Conservation (phyloP, 768 basidiomycete species). For the Tephrocybe sp. region DNA sequence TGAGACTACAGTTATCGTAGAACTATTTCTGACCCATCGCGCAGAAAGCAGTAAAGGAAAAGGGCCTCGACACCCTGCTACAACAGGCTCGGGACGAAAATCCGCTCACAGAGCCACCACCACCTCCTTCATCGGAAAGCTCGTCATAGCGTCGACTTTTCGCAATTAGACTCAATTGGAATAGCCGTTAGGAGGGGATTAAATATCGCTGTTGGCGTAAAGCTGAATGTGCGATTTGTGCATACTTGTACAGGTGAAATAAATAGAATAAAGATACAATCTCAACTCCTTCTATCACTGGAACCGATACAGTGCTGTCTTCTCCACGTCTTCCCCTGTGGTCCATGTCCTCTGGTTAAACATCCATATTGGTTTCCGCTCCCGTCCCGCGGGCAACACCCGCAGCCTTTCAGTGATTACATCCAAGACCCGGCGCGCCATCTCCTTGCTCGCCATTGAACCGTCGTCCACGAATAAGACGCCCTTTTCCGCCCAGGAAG, state of each 20-base stretch:
- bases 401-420: conserved; percentile 8
- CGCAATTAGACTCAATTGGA: too few relatives aligned
- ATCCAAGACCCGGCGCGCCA: conserved; percentile 11
- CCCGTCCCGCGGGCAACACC: not conserved
- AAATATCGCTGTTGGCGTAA: too few relatives aligned
- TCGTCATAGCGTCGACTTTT: too few relatives aligned
- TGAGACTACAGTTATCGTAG: conserved; percentile 2
- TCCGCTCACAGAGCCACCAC: conserved; percentile 63
- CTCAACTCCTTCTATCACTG: not conserved
- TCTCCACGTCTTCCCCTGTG: not conserved
- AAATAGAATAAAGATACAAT: not conserved
- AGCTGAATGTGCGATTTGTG: too few relatives aligned
- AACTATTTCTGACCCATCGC: not conserved
- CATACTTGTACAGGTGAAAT: not conserved
- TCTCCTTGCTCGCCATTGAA: conserved; percentile 14
- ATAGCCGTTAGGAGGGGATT: too few relatives aligned
- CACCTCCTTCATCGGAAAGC: conserved; percentile 27
- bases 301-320: not conserved
- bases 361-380: conserved; percentile 19
- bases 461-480: conserved; percentile 37
- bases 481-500: conserved; percentile 26
- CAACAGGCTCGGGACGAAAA: conserved; percentile 82
- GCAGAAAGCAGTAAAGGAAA: conserved; percentile 79
- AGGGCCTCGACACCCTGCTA: conserved; percentile 72
- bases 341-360: conserved; percentile 14